Evolutionary conservation across 345 rosid genomes (phyloP), one percentile per base, ranked within the genome.

Genomic region (Citrus sp.): DNA sequence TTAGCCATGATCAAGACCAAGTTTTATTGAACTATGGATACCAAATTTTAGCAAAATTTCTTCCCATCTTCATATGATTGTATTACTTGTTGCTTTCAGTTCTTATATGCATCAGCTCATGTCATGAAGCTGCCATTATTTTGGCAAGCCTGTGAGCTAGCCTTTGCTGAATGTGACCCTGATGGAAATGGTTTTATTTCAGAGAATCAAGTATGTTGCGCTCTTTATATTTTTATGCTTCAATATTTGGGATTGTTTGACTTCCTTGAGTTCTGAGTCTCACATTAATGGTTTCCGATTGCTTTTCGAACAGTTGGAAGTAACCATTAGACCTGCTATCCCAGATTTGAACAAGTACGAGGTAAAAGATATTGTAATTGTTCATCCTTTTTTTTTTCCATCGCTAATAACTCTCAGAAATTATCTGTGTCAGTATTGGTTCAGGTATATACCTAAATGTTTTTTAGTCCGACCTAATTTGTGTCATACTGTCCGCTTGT

Each of bases 21-120:
- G 27, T 56, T 6, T 24, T 49, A 5, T n/a, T 54, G 62, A 28
- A 54, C 38, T 8, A 21, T 30, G 25, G 10, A 60, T 59, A 35
- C 42, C 32, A 73, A 58, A 58, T 35, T 73, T 73, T 32, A 46
- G 61, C 40, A 34, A 67, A 27, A 35, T 42, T 27, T 30, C 10
- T 55, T 9, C 24, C 55, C 25, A 24, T 32, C 73, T 66, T 54
- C 30, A 28, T 13, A 25, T 34, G 37, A 51, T 22, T 73, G 55
- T 70, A 56, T 72, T 56, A 24, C 60, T 75, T 68, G 70, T 78
- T 76, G 75, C 79, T 78, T 84, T 87, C 91, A 96, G 99, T 96
- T 88, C 87, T 86, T 96, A 84, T 91, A 79, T 84, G 98, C 89
- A 59, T 90, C 97, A 37, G 94, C 90, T 58, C 91, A 92, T 70